phyloP scores from a whole-genome alignment of 805 yeast species.

The Pichia membranifaciens region DNA sequence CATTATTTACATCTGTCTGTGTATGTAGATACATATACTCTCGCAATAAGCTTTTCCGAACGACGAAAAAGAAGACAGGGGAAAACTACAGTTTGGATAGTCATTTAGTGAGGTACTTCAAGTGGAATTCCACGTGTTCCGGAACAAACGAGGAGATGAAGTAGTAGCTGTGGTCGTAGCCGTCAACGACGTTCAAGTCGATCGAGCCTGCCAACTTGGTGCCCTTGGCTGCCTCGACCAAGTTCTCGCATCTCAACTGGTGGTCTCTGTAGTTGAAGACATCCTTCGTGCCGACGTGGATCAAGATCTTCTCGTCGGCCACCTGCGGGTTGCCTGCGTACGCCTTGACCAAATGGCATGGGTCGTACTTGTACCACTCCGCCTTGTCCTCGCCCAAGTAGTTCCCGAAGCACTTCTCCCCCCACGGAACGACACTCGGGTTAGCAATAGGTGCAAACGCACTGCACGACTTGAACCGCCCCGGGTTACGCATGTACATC shows the following conservation, averaged over 20 bases:
- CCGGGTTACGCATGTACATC: conserved; percentile 60
- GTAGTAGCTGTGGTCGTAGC: conserved; percentile 88
- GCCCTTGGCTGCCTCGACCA: conserved; percentile 54
- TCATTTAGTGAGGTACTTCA: conserved; percentile 39
- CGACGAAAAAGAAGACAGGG: no score
- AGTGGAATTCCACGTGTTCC: conserved; percentile 84
- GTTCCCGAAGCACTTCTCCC: conserved; percentile 71
- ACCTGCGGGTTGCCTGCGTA: conserved; percentile 39
- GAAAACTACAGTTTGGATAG: conserved; percentile 7
- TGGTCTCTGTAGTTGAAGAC: conserved; percentile 46
- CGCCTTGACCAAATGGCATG: conserved; percentile 56
- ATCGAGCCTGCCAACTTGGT: conserved; percentile 57
- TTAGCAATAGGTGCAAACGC: conserved; percentile 90
- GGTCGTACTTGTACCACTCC: conserved; percentile 75
- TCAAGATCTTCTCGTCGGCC: conserved; percentile 51
- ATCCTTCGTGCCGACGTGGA: conserved; percentile 80
- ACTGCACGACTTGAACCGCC: conserved; percentile 67
- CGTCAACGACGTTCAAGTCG: conserved; percentile 59
- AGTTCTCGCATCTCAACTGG: conserved; percentile 72
- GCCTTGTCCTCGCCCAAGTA: conserved; percentile 63
- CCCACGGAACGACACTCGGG: conserved; percentile 81
- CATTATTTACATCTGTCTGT: no score
- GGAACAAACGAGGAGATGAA: conserved; percentile 75
- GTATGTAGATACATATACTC: no score
- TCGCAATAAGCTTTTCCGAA: no score